Percentiles rank a stretch among this genome's conserved stretches.
Conservation (phyloP, 306 rosid genomes). For the Luffa acutangula region DNA sequence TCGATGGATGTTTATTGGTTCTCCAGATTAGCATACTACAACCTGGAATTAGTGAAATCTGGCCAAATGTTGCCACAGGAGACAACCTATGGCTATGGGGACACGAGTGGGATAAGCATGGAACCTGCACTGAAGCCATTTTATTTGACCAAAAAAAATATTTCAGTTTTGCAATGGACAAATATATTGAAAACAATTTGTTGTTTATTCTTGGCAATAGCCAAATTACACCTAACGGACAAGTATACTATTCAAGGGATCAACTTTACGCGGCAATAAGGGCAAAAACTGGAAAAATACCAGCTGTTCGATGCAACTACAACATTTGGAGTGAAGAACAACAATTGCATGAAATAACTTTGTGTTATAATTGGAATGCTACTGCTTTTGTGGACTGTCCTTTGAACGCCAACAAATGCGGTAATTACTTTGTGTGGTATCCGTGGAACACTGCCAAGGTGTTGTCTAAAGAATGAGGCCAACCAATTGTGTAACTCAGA, state of each 20-base stretch:
- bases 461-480: background rate
- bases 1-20: background rate
- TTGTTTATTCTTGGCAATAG: background rate
- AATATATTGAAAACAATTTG: background rate
- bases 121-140: background rate
- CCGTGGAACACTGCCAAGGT: background rate
- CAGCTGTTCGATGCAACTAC: background rate
- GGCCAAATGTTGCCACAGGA: background rate
- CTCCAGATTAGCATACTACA: background rate
- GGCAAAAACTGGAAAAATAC: background rate
- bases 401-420: background rate
- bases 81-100: background rate
- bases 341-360: background rate
- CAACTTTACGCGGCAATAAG: background rate
- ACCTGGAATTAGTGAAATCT: background rate
- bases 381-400: background rate
- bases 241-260: background rate
- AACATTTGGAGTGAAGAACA: background rate
- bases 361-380: background rate
- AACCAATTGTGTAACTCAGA: too few relatives aligned
- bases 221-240: background rate
- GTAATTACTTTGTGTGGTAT: background rate
- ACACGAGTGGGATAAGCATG: background rate
- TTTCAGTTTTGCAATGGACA: background rate
- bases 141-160: background rate